Evolutionary conservation across 768 basidiomycete species (phyloP).

Genomic region (Mycena galopus): DNA sequence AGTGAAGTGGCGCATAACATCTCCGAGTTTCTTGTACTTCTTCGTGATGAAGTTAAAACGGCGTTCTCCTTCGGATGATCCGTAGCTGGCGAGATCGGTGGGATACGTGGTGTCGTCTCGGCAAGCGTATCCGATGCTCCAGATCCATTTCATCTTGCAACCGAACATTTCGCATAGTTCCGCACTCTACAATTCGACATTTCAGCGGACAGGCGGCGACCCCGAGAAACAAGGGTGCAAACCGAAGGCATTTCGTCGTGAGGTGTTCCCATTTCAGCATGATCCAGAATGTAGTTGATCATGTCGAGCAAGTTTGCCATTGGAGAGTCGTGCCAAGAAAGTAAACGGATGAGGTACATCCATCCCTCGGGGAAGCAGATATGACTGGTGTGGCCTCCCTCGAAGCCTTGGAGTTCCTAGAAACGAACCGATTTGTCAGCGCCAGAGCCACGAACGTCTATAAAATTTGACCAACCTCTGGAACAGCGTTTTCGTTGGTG

Average conservation of each 20-base stretch:
- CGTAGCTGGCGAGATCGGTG: constrained; percentile 24
- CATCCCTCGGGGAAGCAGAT: constrained; percentile 36
- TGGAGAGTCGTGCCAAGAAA: constrained; percentile 31
- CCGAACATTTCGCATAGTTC: constrained; percentile 31
- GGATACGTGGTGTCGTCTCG: constrained; percentile 27
- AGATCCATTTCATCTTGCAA: constrained; percentile 28
- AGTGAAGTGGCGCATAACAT: constrained; percentile 29
- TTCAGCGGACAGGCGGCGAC: background rate
- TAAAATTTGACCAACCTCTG: background rate
- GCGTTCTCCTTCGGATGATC: constrained; percentile 25
- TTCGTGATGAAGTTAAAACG: constrained; percentile 32
- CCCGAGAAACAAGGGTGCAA: background rate
- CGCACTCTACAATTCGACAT: constrained; percentile 1
- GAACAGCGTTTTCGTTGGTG: constrained; percentile 16
- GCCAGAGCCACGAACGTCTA: background rate
- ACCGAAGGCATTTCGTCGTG: constrained; percentile 18
- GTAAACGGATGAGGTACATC: constrained; percentile 30
- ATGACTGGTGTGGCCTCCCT: constrained; percentile 32
- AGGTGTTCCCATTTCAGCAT: constrained; percentile 25
- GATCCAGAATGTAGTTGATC: constrained; percentile 26
- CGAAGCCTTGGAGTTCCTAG: constrained; percentile 25
- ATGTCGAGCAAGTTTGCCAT: constrained; percentile 30
- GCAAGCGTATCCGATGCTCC: constrained; percentile 30
- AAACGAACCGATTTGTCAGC: background rate
- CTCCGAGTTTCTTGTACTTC: constrained; percentile 28